Base-by-base conservation (phyloP, 805 yeast genomes). In the Geotrichum ghanense region DNA sequence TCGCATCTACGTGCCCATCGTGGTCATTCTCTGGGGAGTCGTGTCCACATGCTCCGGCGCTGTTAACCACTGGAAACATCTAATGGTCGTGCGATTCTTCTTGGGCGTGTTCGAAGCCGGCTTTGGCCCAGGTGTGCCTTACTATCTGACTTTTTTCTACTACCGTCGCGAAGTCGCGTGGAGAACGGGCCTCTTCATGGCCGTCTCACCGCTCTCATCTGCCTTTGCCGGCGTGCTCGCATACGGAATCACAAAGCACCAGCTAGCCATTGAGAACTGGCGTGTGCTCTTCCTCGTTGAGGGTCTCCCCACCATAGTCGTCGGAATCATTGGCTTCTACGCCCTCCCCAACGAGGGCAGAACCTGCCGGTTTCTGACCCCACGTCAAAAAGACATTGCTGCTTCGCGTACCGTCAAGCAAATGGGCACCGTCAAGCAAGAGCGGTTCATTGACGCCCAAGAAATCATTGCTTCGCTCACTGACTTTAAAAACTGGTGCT, bases 1-100 rank as follows among this genome's bases (percentile, higher is more conserved):
- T 3, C 66, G 75, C 1, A 52, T 70, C 24, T 75, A 70, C 51
- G 66, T 74, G 43, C 65, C 78, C 0, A 50, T 60, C 23, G 66
- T 75, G 39, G 71, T 75, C 73, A 63, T 72, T 3, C 48, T 59
- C 14, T 74, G 79, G 79, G 78, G 78, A n/a, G 53, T 63, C 22
- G 61, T 74, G 34, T 68, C 74, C 44, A 64, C 76, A 7, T 67
- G 73, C 45, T 71, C 72, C 45, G 78, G 75, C 22, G 71, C 73
- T 1, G 72, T 69, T 3, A 62, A 67, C 40, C 59, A 63, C 47
- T 74, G 56, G 51, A 68, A 64, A 42, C 71, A 72, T 7, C 60
- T 72, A 48, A 50, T 75, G 45, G 71, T 70, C 3, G 55, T 73
- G 12, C 63, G 82, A 51, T 65, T 76, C 22, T 51, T 76, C 24